phyloP scores from a whole-genome alignment of 1,284 basidiomycete genomes.

The Sporisorium graminicola region DNA sequence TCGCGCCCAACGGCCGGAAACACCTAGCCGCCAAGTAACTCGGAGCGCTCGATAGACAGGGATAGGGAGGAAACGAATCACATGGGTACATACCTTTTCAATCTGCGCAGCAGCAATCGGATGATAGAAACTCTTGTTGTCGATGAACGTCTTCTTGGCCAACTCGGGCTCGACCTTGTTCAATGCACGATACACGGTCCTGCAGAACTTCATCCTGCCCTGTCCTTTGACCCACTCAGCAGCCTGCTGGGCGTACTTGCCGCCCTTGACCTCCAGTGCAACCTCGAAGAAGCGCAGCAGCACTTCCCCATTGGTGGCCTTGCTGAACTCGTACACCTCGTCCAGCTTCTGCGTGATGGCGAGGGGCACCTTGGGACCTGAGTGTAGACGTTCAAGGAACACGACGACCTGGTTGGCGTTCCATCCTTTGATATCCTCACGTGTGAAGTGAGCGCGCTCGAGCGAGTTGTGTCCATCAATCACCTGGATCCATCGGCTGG shows the following conservation, averaged over 20 bases:
- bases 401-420: slow-evolving; percentile 70
- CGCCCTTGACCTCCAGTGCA: slow-evolving; percentile 71
- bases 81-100: slow-evolving; percentile 67
- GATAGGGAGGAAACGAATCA: too few species aligned
- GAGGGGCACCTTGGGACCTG: slow-evolving; percentile 65
- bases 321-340: slow-evolving; percentile 70
- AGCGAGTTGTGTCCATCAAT: slow-evolving; percentile 29
- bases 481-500: slow-evolving; percentile 78
- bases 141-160: slow-evolving; percentile 75
- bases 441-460: slow-evolving; percentile 41
- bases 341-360: slow-evolving; percentile 70
- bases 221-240: slow-evolving; percentile 73
- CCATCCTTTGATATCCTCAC: slow-evolving; percentile 61
- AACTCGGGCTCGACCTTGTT: slow-evolving; percentile 76
- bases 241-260: slow-evolving; percentile 71
- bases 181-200: slow-evolving; percentile 72
- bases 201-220: slow-evolving; percentile 72
- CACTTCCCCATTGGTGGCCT: slow-evolving; percentile 72
- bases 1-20: neutral
- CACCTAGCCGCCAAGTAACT: neutral
- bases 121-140: slow-evolving; percentile 73
- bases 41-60: too few species aligned
- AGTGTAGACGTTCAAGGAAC: slow-evolving; percentile 72
- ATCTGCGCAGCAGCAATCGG: slow-evolving; percentile 68
- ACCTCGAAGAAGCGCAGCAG: slow-evolving; percentile 72